A percentile compares a stretch with the other conserved stretches of the same genome.
phyloP scores from a whole-genome alignment of 805 yeast species.

The Jamesozyma gamospora region DNA sequence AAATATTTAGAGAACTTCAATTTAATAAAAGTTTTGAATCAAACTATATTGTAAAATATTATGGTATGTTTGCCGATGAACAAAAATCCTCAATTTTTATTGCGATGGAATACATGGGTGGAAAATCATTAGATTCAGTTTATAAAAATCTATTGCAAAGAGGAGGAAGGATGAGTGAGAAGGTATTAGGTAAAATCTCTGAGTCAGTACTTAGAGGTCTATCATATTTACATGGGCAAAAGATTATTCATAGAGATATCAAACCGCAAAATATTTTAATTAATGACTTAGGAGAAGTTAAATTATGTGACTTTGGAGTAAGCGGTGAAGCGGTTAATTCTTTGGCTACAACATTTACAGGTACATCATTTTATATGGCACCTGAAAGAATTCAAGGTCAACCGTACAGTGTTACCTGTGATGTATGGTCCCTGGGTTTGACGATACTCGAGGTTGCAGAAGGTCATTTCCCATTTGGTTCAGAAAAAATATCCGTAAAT shows the following conservation, averaged over 20 bases:
- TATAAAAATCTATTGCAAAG: conserved; percentile 62
- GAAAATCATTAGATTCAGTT: conserved; percentile 82
- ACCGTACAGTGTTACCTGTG: conserved; percentile 89
- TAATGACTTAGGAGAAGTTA: conserved; percentile 69
- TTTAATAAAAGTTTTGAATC: conserved; percentile 76
- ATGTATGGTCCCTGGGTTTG: conserved; percentile 92
- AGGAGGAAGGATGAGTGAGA: conserved; percentile 86
- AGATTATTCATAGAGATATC: conserved; percentile 89
- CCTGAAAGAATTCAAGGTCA: conserved; percentile 95
- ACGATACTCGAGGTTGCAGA: conserved; percentile 88
- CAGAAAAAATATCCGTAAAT: conserved; percentile 34
- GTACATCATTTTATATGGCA: conserved; percentile 97
- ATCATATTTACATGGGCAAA: conserved; percentile 76
- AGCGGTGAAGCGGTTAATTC: conserved; percentile 95
- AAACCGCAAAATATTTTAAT: conserved; percentile 89
- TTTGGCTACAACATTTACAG: conserved; percentile 91
- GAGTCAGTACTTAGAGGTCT: conserved; percentile 77
- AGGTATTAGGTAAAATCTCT: conserved; percentile 83
- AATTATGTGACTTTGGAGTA: conserved; percentile 94
- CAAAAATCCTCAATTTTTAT: conserved; percentile 74
- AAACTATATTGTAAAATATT: conserved; percentile 80
- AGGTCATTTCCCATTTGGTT: conserved; percentile 76
- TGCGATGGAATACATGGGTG: conserved; percentile 97
- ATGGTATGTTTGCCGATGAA: conserved; percentile 81
- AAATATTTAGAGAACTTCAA: conserved; percentile 82